Base-by-base conservation (phyloP, 176 grass and related monocot genomes). In the Chrysopogon serrulatus region DNA sequence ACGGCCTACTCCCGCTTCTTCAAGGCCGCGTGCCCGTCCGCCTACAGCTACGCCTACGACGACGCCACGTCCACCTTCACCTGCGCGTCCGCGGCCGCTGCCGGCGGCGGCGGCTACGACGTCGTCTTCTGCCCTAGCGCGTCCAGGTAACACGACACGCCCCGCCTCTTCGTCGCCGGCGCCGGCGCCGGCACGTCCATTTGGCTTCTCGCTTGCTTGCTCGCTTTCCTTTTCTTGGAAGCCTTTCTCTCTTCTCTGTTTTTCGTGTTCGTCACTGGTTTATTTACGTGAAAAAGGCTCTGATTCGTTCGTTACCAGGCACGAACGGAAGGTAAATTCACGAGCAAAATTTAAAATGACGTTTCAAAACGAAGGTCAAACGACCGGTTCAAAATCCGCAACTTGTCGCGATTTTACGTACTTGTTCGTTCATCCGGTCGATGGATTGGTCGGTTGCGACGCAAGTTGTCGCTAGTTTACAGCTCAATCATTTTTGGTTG, bases 41-140 rank as follows among this genome's bases (percentile, higher is more conserved):
- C 92, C 0, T 91, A 94, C 77, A 88, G 88, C 73, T 94, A 94
- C 60, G 89, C 92, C 5, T 94, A 94, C 67, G 89, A 91, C 68
- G 92, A 94, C 66, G 74, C 86, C 11, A 91, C 88, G 9, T 90
- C 88, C 27, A 93, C 88, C 10, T 90, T 90, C 85, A 93, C 91
- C 7, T 93, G 91, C 76, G 82, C 88, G 7, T 34, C 84, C 5
- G 69, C 64, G 51, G 82, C 61, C 28, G 88, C 88, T 5, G 53
- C 71, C 6, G 70, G 31, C 69, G 82, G 67, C 23, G 85, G 57
- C 31, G 39, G 70, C 27, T 94, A 94, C 88, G 68, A 40, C 66
- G 33, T 94, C 85, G 79, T 84, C 1, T 93, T 94, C 82, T 94
- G 91, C 82, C 85, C 85, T 35, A 39, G 8, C 65, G 40, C 28